Base-by-base conservation (phyloP, 352 stramenopile genomes). In the Phytophthora cactorum region DNA sequence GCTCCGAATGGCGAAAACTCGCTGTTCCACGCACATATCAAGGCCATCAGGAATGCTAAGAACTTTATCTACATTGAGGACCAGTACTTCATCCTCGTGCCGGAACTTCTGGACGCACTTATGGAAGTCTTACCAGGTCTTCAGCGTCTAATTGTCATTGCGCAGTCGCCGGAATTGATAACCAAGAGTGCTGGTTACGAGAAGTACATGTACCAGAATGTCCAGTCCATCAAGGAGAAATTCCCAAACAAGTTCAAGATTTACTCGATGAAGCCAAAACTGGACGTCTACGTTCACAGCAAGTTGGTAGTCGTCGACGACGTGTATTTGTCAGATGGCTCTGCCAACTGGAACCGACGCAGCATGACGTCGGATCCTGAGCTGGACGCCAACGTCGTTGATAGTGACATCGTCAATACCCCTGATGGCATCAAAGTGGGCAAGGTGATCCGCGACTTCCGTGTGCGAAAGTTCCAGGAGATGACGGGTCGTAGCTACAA, bases 61-160 rank as follows among this genome's bases (percentile, higher is more conserved):
- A 90, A 88, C 64, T 90, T 75, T 47, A 81, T 90, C 34, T 90
- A 87, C 70, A 82, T 90, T 25, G 79, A 90, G 43, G 81, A 90
- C 57, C 81, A 90, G 68, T 90, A 90, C 68, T 88, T 90, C 41
- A 63, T 86, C 0, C 58, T 79, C 6, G 75, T 90, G 5, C 75
- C 75, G 0, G 61, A 82, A 55, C 46, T 90, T 3, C 52, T 84
- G 10, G 64, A 77, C 12, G 73, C 70, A 4, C 49, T 88, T 4
- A 49, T 90, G 27, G 69, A 78, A 15, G 67, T 79, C 3, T 59
- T 88, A 34, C 79, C 79, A 3, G 32, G 22, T 1, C 29, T 90
- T 5, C 70, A 88, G 46, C 70, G 74, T 22, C 49, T 90, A 12
- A 75, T 88, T n/a, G 74, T 88, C 25, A 66, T 90, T 3, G 72